A percentile compares a stretch with the other conserved stretches of the same genome.
Conservation (phyloP, 495 filamentous ascomycete species). For the Tuber borchii region DNA sequence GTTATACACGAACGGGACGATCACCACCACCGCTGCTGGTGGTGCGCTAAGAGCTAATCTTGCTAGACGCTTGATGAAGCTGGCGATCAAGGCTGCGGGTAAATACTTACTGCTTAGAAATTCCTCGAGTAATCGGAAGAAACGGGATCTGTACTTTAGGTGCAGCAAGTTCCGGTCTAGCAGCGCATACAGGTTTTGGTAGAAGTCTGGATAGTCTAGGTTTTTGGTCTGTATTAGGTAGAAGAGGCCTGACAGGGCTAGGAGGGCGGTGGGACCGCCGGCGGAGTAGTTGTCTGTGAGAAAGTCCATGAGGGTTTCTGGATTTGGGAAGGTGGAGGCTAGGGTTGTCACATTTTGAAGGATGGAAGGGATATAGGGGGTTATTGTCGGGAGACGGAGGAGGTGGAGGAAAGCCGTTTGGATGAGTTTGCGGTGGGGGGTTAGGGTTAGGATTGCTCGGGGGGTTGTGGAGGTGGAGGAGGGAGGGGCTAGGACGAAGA, state of each 20-base stretch:
- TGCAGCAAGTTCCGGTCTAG: constrained; percentile 79
- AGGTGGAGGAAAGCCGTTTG: constrained; percentile 81
- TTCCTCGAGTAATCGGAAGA: constrained; percentile 86
- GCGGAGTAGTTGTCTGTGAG: constrained; percentile 82
- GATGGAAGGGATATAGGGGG: neutral
- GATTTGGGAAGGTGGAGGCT: constrained; percentile 74
- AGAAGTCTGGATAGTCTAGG: constrained; percentile 94
- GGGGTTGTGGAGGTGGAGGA: constrained; percentile 45
- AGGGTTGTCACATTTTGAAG: constrained; percentile 76
- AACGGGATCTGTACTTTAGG: constrained; percentile 84
- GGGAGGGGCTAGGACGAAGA: constrained; percentile 52
- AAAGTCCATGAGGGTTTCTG: constrained; percentile 94
- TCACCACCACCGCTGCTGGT: constrained; percentile 75
- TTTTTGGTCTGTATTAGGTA: constrained; percentile 90
- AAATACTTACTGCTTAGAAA: constrained; percentile 92
- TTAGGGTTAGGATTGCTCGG: constrained; percentile 50
- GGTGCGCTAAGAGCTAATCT: constrained; percentile 76
- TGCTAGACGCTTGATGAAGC: constrained; percentile 88
- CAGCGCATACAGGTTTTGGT: constrained; percentile 83
- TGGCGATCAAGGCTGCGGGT: constrained; percentile 80
- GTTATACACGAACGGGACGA: constrained; percentile 93
- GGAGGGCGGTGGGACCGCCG: constrained; percentile 75
- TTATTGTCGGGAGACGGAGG: constrained; percentile 51
- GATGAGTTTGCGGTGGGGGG: constrained; percentile 62
- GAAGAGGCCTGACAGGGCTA: constrained; percentile 89